Evolutionary conservation across 2,329 filamentous ascomycete species (phyloP).

Genomic region (Nemania abortiva): DNA sequence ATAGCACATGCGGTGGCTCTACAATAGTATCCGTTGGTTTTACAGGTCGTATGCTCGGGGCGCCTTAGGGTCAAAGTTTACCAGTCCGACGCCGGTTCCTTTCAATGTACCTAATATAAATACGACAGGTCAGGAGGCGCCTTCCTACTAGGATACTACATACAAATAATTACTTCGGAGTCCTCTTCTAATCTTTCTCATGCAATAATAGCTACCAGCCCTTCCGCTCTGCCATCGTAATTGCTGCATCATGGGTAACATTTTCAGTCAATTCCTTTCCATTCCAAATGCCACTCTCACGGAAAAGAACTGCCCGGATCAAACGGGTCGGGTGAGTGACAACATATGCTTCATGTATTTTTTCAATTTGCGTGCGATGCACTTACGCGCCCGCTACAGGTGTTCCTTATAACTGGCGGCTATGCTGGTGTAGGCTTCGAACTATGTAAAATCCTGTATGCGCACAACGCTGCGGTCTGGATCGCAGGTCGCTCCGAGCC

Average conservation of each 20-base stretch:
- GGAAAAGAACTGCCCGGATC: conserved; percentile 12
- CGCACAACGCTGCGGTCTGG: background rate
- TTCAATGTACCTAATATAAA: too few relatives aligned
- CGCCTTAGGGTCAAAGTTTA: too few relatives aligned
- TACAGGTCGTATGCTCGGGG: too few relatives aligned
- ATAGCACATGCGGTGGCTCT: too few relatives aligned
- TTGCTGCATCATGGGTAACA: conserved; percentile 2
- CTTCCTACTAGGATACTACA: too few relatives aligned
- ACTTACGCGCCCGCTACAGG: background rate
- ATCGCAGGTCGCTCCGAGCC: background rate
- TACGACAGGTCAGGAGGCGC: too few relatives aligned
- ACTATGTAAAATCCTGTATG: background rate
- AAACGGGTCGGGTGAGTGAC: conserved; percentile 10
- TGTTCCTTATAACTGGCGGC: background rate
- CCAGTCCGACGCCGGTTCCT: too few relatives aligned
- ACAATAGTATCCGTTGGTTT: too few relatives aligned
- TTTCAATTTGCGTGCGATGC: background rate
- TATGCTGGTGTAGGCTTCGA: conserved; percentile 1
- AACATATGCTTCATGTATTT: background rate
- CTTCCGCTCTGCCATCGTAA: conserved; percentile 3
- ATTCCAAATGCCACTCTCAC: conserved; percentile 5
- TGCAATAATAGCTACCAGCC: too few relatives aligned
- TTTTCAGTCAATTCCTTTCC: conserved; percentile 9
- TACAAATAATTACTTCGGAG: too few relatives aligned
- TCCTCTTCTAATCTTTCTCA: too few relatives aligned